Base-by-base conservation (phyloP, 768 basidiomycete genomes). In the Terana coerulea region DNA sequence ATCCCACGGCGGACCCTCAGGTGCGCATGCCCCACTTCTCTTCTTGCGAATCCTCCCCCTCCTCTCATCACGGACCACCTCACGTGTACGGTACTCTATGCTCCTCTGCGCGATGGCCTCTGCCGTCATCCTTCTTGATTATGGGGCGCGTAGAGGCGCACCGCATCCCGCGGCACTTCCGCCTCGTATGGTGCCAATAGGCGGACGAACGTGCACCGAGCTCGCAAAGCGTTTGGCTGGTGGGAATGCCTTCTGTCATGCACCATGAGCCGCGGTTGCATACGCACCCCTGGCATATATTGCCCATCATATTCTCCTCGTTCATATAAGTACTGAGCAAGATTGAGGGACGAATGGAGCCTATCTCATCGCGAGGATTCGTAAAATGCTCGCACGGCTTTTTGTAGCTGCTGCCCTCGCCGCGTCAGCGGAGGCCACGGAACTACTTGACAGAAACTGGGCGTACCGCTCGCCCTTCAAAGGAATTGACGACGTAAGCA, bases 391-490 rank as follows among this genome's bases (percentile, higher is more conserved):
- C 29, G 3, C 25, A 19, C 15, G 22, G 14, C n/a, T 34, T 14
- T 28, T 46, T 17, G 34, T 31, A 11, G 22, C 31, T 33, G 33
- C 51, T 25, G 43, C 33, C 25, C 37, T 34, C 21, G 54, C 33
- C 39, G 25, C 34, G 26, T 40, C 49, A n/a, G 51, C 36, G 30
- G 34, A 40, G 9, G 56, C 56, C 36, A 54, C 52, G 22, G 35
- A 49, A 25, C 37, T 53, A 15, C 35, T 53, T 6, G 56, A 57
- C 35, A 53, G 48, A 25, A 57, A 57, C 28, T 30, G 53, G 25
- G 56, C 44, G 5, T 57, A 57, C 37, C 15, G 44, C 19, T 57
- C 56, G 25, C 56, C 56, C 11, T 57, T 57, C 48, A 25, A 47
- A 19, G 56, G 51, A 22, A 46, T 37, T 26, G 22, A 48, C 1